phyloP scores from a whole-genome alignment of 2,329 filamentous ascomycete species.

The Cladosporium sp. region DNA sequence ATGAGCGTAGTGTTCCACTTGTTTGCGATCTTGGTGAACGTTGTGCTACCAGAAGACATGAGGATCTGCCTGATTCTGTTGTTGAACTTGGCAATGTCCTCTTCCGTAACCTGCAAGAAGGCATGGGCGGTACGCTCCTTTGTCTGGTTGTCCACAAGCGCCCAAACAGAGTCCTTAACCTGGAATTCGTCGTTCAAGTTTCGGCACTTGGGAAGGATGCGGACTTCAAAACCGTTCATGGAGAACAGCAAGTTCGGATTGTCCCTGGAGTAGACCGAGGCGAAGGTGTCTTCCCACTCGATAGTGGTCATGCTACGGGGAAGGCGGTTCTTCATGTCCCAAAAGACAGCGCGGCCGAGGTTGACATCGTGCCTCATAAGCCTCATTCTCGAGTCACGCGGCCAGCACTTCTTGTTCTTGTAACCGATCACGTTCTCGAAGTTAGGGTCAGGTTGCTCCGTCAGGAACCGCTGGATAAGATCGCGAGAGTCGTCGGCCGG shows the following conservation, averaged over 20 bases:
- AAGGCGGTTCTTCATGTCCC: slow-evolving; percentile 95
- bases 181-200: slow-evolving; percentile 96
- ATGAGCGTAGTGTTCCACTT: slow-evolving; percentile 99
- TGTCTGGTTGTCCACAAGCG: slow-evolving; percentile 88
- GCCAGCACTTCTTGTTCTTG: slow-evolving; percentile 99
- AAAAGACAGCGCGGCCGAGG: slow-evolving; percentile 93
- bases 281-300: slow-evolving; percentile 98
- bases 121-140: slow-evolving; percentile 97
- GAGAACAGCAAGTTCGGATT: slow-evolving; percentile 96
- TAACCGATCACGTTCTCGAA: slow-evolving; percentile 99
- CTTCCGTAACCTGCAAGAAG: slow-evolving; percentile 95
- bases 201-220: slow-evolving; percentile 89
- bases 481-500: slow-evolving; percentile 90
- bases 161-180: slow-evolving; percentile 98
- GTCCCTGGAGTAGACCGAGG: slow-evolving; percentile 95
- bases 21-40: slow-evolving; percentile 99
- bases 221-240: slow-evolving; percentile 97
- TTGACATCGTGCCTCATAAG: slow-evolving; percentile 99
- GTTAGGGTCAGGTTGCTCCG: slow-evolving; percentile 96
- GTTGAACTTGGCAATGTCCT: slow-evolving; percentile 98
- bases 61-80: slow-evolving; percentile 97
- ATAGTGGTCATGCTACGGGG: slow-evolving; percentile 94
- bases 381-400: slow-evolving; percentile 93
- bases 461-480: slow-evolving; percentile 93
- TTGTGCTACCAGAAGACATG: slow-evolving; percentile 99